These are phyloP conservation scores for Vitis cinerea DNA, from an alignment of 164 flowering plant genomes.

Conservation along the genomic window DNA sequence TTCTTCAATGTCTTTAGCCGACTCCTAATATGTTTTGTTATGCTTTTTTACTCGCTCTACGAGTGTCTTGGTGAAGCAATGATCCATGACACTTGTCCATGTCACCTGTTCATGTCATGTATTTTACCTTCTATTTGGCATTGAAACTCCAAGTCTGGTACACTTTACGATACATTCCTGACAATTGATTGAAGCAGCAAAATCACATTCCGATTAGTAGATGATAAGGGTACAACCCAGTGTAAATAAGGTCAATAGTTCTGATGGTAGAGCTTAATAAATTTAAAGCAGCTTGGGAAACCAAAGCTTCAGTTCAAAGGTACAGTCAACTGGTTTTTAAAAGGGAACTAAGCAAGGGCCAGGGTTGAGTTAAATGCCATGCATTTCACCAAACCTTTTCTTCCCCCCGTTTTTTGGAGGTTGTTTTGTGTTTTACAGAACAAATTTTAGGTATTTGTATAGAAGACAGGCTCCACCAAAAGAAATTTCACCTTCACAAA, in stretches of 20 bases:
- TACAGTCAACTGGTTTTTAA: too few relatives aligned
- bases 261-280: background rate
- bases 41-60: constrained; percentile 9
- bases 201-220: background rate
- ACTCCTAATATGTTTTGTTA: constrained; percentile 13
- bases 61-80: constrained; percentile 10
- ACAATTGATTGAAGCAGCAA: background rate
- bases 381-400: too few relatives aligned
- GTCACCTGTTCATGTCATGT: constrained; percentile 14
- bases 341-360: too few relatives aligned
- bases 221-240: background rate
- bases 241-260: background rate
- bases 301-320: too few relatives aligned
- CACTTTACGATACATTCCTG: background rate
- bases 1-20: constrained; percentile 23
- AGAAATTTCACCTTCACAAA: too few relatives aligned
- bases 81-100: constrained; percentile 19
- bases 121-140: constrained; percentile 4
- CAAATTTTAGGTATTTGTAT: too few relatives aligned
- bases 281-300: background rate
- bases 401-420: too few relatives aligned
- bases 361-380: too few relatives aligned
- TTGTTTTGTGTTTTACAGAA: too few relatives aligned
- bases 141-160: constrained; percentile 9
- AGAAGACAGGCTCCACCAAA: too few relatives aligned